These are phyloP conservation scores for Rhodotorula babjevae DNA, from an alignment of 768 basidiomycete genomes.

Conservation along the genomic window DNA sequence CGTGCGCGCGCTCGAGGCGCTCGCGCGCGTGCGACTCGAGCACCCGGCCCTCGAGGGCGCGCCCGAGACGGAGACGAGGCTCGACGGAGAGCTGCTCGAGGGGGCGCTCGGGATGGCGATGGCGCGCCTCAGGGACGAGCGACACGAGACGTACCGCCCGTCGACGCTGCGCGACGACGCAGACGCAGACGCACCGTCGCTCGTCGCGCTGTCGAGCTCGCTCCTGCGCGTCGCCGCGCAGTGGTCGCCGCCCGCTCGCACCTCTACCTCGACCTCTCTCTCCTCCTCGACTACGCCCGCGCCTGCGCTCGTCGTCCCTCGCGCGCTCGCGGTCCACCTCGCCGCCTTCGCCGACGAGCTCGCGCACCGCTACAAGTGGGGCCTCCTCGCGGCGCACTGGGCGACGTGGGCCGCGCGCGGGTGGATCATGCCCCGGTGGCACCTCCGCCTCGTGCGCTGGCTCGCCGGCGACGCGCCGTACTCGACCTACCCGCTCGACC, in stretches of 20 bases:
- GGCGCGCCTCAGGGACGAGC: background rate
- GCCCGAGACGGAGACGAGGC: too few relatives aligned
- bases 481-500: constrained; percentile 6
- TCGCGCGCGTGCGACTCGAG: background rate
- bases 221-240: background rate
- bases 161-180: background rate
- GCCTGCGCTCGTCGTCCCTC: background rate
- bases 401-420: background rate
- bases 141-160: background rate
- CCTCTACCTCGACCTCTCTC: background rate
- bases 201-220: background rate
- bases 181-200: background rate
- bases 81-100: background rate
- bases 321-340: background rate
- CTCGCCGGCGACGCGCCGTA: constrained; percentile 16
- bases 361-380: constrained; percentile 13
- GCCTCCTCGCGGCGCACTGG: background rate
- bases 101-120: background rate
- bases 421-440: background rate
- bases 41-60: background rate
- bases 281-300: background rate
- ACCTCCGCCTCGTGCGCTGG: constrained; percentile 17
- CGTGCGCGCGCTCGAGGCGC: background rate
- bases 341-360: background rate
- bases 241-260: background rate